Evolutionary conservation across 805 yeast species (phyloP), one percentile per base, ranked within the genome.

Genomic region (Schwanniomyces sp.): DNA sequence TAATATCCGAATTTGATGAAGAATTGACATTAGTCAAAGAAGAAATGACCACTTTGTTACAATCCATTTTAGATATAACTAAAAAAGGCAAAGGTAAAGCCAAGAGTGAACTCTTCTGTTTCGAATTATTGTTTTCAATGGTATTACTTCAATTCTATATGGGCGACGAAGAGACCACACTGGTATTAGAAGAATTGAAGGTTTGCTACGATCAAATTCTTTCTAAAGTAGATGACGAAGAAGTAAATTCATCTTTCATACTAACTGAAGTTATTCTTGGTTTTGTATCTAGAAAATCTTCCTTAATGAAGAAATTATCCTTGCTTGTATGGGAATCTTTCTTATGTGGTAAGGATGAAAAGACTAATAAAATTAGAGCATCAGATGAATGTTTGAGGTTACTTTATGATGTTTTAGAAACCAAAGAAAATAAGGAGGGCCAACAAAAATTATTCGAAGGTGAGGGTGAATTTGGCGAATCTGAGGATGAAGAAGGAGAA

Each of bases 371-470:
- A 14, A 41, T 61, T 28, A 59, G 62, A 44, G 51, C 72, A 17
- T 61, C 58, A 27, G 62, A 56, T n/a, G 65, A 61, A 14, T 59
- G 74, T 42, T 67, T 74, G 48, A 52, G 64, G 49, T 62, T 70
- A 39, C 57, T 74, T 47, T 70, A 57, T 48, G 66, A 69, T 45
- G 70, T 72, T 7, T 62, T 74, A 49, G 61, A 49, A 5, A 62
- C 95, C 0, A 83, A 80, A 59, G 97, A 91, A 64, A 88, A 87
- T 62, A 81, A 84, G 51, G 84, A 85, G 54, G 97, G 97, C 1
- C 94, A 88, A 64, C 76, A 78, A 24, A 78, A 79, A 40, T 67
- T 92, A 57, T 91, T 91, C 60, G 88, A 87, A 48, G 82, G 79
- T 11, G 88, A 74, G 9, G 70, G 52, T 8, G 74, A 68, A 36